Conservation (phyloP, 1,284 basidiomycete species). For the Sporisorium reilianum region DNA sequence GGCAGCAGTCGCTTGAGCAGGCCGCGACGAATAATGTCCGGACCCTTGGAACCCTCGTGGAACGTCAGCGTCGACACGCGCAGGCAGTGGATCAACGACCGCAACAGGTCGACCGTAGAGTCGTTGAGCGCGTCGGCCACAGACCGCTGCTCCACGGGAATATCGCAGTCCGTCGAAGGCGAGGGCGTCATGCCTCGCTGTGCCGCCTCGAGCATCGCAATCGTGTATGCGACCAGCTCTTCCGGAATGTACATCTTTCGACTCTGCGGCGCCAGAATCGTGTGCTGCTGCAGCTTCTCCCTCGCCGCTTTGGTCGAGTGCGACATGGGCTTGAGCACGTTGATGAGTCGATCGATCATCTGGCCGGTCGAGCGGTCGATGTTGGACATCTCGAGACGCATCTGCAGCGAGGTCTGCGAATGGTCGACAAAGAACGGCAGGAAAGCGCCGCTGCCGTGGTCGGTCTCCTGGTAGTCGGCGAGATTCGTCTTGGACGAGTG, state of each 20-base stretch:
- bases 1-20: conserved; percentile 66
- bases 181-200: conserved; percentile 60
- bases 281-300: conserved; percentile 53
- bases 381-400: conserved; percentile 44
- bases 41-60: conserved; percentile 37
- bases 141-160: conserved; percentile 30
- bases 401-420: conserved; percentile 42
- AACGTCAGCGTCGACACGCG: conserved; percentile 48
- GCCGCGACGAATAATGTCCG: conserved; percentile 60
- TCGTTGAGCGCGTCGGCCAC: conserved; percentile 58
- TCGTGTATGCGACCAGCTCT: conserved; percentile 66
- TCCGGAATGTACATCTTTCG: conserved; percentile 66
- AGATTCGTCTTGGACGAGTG: conserved; percentile 55
- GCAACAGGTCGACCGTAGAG: conserved; percentile 52
- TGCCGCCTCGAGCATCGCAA: conserved; percentile 63
- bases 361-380: conserved; percentile 53
- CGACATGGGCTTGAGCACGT: conserved; percentile 63
- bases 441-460: conserved; percentile 66
- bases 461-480: conserved; percentile 58
- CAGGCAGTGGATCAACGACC: conserved; percentile 58
- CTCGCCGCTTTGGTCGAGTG: conserved; percentile 47
- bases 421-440: conserved; percentile 58
- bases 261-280: conserved; percentile 60
- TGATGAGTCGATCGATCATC: conserved; percentile 64
- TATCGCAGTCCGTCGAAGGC: conserved; percentile 37